Conservation (phyloP, 352 stramenopile genomes). For the Blastocystis sp. region DNA sequence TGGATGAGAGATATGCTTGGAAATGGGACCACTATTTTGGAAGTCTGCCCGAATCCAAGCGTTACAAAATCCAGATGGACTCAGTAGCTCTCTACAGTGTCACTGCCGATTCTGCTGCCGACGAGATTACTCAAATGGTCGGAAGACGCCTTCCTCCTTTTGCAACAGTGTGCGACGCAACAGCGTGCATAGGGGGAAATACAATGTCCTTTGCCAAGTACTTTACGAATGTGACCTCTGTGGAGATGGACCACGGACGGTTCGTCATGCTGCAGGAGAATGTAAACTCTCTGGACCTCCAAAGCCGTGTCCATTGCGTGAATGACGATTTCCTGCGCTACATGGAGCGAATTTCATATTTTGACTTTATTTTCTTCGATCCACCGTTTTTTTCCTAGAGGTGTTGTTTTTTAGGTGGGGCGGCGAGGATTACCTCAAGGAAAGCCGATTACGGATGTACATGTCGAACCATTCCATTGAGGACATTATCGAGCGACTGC, state of each 20-base stretch:
- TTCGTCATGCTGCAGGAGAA: conserved; percentile 63
- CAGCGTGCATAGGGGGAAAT: conserved; percentile 64
- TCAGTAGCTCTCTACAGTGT: conserved; percentile 63
- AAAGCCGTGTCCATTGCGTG: background rate
- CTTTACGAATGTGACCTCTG: conserved; percentile 61
- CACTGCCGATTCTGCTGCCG: conserved; percentile 36
- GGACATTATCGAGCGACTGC: background rate
- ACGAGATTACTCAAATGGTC: conserved; percentile 41
- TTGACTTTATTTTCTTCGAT: conserved; percentile 59
- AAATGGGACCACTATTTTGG: conserved; percentile 64
- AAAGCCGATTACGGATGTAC: conserved; percentile 15
- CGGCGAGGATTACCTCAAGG: conserved; percentile 38
- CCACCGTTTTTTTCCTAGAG: background rate
- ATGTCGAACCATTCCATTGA: background rate
- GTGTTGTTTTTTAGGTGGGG: conserved; percentile 11
- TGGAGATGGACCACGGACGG: conserved; percentile 61
- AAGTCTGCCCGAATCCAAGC: conserved; percentile 12
- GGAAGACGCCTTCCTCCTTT: background rate
- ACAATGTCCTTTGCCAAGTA: conserved; percentile 62
- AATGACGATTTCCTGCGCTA: conserved; percentile 50
- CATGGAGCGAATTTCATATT: conserved; percentile 27
- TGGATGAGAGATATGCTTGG: conserved; percentile 39
- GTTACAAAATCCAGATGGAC: conserved; percentile 62
- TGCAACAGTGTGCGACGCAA: conserved; percentile 61
- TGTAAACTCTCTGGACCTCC: conserved; percentile 44